Base-by-base conservation (phyloP, 306 rosid species). In the Quercus aquifolioides region DNA sequence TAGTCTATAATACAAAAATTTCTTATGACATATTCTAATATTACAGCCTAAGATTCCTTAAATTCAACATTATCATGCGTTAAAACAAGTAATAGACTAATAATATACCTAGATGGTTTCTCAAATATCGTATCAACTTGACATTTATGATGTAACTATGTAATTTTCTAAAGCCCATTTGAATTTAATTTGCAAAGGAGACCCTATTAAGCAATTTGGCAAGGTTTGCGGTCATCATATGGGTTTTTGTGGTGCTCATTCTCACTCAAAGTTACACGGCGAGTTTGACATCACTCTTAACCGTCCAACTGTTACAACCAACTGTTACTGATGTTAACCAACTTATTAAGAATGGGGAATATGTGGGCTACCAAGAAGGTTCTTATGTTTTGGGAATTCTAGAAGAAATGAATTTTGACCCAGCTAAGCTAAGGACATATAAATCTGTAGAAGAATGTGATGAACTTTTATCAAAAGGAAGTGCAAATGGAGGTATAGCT, bases 201-300 rank as follows among this genome's bases (percentile, higher is more conserved):
- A 77, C 5, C n/a, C 82, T 92, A 3, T 31, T 79, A 58, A 88
- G 91, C 81, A 89, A 90, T 77, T 79, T 86, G 82, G 81, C 86
- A 2, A 88, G 92, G 74, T 82, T 89, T 73, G 92, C 91, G 65
- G 89, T 88, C 75, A 79, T 73, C 8, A 46, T 92, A 55, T 91
- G 96, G 96, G 83, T 81, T 76, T 90, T 90, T 63, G 91, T 92
- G 57, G 90, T 89, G 26, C 86, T 86, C 20, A 80, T 89, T 79
- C 69, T 90, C 13, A 85, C 90, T 33, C 91, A 92, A 76, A 92
- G 95, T 17, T 92, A 87, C 70, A 90, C 92, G 1, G 88, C 92
- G 0, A 92, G 94, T 72, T 83, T 89, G 41, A 76, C 96, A 0
- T 89, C 97, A 1, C 75, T 86, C 7, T 72, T 91, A 71, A 92